Evolutionary conservation across 2,329 filamentous ascomycete genomes (phyloP), one percentile per base, ranked within the genome.

Genomic region (Alternaria atra): DNA sequence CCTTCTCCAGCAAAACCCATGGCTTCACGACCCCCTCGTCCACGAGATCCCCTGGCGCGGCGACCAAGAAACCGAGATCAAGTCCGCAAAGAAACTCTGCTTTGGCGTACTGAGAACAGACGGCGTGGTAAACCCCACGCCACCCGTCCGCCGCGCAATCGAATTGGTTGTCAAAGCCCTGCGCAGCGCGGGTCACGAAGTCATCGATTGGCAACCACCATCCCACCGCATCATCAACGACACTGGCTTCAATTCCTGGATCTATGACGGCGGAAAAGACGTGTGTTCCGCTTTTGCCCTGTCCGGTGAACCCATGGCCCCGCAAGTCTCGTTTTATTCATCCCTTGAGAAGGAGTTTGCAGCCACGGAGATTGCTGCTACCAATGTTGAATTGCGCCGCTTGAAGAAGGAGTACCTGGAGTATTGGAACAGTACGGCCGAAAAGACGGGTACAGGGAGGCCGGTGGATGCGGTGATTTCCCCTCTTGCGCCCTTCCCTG

Each of bases 1-100:
- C 0, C 72, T 91, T 2, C 77, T 93, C 1, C 80, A 79, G 12
- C 83, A 83, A 32, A 69, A 86, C 54, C 90, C 90, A 0, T 92
- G 90, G 90, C 76, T 87, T 1, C 78, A 86, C 64, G 90, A 92
- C 72, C 89, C 90, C 0, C 78, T 88, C 0, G 87, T 89, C 0
- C 77, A 87, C 40, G 87, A 90, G 20, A 80, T 92, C 1, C 90
- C 89, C 0, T 92, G 89, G 85, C 83, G 89, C 2, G 81, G 85
- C 3, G 69, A 76, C 13, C 74, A 80, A 30, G 71, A 79, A 30
- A 58, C 57, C 5, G 58, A 72, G 0, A 65, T 83, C 3, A 60
- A 46, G 9, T 23, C 25, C 5, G 23, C 37, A 8, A 52, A 52
- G 13, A 55, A 73, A 42, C 60, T 81, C 1, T 64, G 53, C 5